A percentile compares a stretch with the other conserved stretches of the same genome.
phyloP scores from a whole-genome alignment of 352 stramenopile genomes.

The Phytophthora litchii region DNA sequence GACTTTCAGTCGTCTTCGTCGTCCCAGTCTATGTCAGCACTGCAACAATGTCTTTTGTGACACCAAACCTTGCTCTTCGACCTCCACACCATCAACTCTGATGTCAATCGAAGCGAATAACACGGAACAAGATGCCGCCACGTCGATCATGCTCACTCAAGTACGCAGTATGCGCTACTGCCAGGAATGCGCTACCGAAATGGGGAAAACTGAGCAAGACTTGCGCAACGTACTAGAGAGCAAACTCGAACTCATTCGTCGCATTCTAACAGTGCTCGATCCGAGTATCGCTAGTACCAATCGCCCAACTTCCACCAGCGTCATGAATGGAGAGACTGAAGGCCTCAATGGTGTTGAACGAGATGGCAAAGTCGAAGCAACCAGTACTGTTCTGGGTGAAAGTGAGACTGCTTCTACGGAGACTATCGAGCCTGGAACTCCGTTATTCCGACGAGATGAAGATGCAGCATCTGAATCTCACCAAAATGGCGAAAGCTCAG shows the following conservation, averaged over 20 bases:
- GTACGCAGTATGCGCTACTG: constrained; percentile 64
- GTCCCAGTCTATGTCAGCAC: constrained; percentile 78
- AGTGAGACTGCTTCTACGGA: constrained; percentile 1
- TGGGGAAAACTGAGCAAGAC: constrained; percentile 72
- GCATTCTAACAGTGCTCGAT: constrained; percentile 48
- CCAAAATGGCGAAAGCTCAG: constrained; percentile 15
- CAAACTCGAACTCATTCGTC: constrained; percentile 67
- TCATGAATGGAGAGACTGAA: constrained; percentile 15
- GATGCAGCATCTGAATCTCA: constrained; percentile 4
- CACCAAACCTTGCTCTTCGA: constrained; percentile 74
- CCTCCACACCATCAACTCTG: constrained; percentile 24
- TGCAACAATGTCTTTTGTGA: constrained; percentile 85
- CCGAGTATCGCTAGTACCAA: constrained; percentile 22
- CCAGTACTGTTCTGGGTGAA: neutral
- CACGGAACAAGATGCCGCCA: neutral
- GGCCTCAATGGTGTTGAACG: constrained; percentile 4
- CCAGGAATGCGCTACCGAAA: constrained; percentile 75
- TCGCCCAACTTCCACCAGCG: constrained; percentile 4
- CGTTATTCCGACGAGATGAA: constrained; percentile 14
- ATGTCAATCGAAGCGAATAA: constrained; percentile 10
- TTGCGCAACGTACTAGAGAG: constrained; percentile 60
- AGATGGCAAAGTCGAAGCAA: constrained; percentile 9
- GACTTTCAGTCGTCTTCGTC: constrained; percentile 63
- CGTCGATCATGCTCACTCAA: constrained; percentile 8
- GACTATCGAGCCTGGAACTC: constrained; percentile 1